Base-by-base conservation (phyloP, 2,329 filamentous ascomycete species). In the Rhinocladiella similis region DNA sequence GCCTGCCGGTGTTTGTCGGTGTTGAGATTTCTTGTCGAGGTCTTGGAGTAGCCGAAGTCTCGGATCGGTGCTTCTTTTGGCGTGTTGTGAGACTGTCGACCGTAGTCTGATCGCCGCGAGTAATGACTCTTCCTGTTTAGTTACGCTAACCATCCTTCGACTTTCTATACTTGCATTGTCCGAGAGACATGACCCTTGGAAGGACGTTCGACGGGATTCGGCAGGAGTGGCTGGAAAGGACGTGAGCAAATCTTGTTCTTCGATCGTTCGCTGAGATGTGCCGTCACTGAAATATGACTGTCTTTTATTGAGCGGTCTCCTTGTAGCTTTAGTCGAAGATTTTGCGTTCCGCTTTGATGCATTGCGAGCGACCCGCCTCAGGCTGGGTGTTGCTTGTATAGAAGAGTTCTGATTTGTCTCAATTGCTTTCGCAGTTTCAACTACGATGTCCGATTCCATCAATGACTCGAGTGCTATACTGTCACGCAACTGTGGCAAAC, bases 111-210 rank as follows among this genome's bases (percentile, higher is more conserved):
- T 75, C 1, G 78, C 76, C 62, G 79, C 78, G 3, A 82, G 67
- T 1, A 82, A 70, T 39, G 75, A 71, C 58, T 81, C 77, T 66
- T 82, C 80, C 64, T 81, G 79, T 53, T 77, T 70, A 0, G 80
- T 82, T 22, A 82, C 79, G 13, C 77, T 75, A 68, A 82, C 80
- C 18, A 80, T 67, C 41, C 75, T 73, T 57, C 76, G 77, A 58
- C 75, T 70, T 49, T 56, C 57, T 48, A 64, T 56, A 36, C 62
- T 64, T 4, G 53, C 61, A 46, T 49, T 58, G 16, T 64, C 62
- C n/a, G 63, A 64, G 6, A 61, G 29, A 33, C 27, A 47, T 16
- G 57, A 59, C 18, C 56, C 50, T 52, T 50, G 54, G 35, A 59
- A 41, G 33, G 63, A 62, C 9, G 50, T 48, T 29, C 56, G 56